Evolutionary conservation across 768 basidiomycete genomes (phyloP), one percentile per base, ranked within the genome.

Genomic region (Lentinula edodes): DNA sequence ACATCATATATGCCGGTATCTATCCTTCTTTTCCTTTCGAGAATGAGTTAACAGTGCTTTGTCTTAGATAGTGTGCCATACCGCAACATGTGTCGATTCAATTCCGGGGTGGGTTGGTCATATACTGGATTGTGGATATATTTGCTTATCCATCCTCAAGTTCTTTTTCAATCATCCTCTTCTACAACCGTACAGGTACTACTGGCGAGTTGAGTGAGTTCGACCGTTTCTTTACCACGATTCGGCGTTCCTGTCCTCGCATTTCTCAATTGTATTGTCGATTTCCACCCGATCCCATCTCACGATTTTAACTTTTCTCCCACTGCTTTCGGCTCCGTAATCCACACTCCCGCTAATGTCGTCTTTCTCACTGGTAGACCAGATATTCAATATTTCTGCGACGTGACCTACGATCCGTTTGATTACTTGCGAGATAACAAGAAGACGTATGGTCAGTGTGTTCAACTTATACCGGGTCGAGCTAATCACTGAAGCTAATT

Each of bases 131-230:
- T 5, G 42, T 15, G 12, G 23, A 13, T 35, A 9, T 13, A 38
- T 39, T 8, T 71, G 57, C 16, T 54, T 36, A 18, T 53, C 35
- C 8, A 20, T 51, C 8, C 3, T 58, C 12, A 58, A 87, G 82
- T 87, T 85, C 80, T 93, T 93, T 79, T 93, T 84, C 78, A 75
- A 81, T 38, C 90, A 93, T 65, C 77, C 81, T 5, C 73, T 91
- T 2, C 74, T 93, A 39, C 78, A 84, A 64, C 75, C 82, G 41
- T 91, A 87, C 72, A 82, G 86, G 36, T 93, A 86, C 75, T 92
- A 93, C 71, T 93, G 90, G 90, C 77, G 86, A 10, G 76, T 87
- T 20, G 84, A 85, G 78, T 76, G 62, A 61, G 75, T 68, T 12
- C 39, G 0, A 8, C 46, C 45, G 20, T 43, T 10, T 7, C 46